phyloP scores from a whole-genome alignment of 1,284 basidiomycete species.

The Porodaedalea pini region DNA sequence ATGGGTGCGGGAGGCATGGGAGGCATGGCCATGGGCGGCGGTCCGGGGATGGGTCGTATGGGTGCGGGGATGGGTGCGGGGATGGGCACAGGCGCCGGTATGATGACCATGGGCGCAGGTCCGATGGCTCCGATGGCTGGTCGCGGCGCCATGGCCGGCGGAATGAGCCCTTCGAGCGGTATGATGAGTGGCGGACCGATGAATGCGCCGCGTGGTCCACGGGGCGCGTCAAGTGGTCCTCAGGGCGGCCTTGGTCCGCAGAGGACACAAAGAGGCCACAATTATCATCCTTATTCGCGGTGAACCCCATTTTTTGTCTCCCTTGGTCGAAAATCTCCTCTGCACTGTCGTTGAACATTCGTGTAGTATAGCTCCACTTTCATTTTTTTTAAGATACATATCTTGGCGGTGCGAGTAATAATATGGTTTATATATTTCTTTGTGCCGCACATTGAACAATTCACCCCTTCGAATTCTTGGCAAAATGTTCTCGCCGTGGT shows the following conservation, averaged over 20 bases:
- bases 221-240: slow-evolving; percentile 52
- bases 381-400: neutral
- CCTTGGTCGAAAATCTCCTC: neutral
- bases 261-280: slow-evolving; percentile 65
- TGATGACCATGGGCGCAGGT: slow-evolving; percentile 32
- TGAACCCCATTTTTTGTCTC: slow-evolving; percentile 27
- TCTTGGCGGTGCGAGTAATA: slow-evolving; percentile 4
- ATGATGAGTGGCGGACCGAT: slow-evolving; percentile 34
- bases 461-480: neutral
- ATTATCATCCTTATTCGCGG: slow-evolving; percentile 77
- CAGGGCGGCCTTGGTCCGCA: slow-evolving; percentile 67
- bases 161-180: slow-evolving; percentile 29
- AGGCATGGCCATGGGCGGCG: slow-evolving; percentile 41
- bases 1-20: slow-evolving; percentile 34
- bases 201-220: slow-evolving; percentile 66
- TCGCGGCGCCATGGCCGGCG: slow-evolving; percentile 41
- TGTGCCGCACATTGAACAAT: slow-evolving; percentile 2
- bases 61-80: slow-evolving; percentile 37
- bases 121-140: slow-evolving; percentile 46
- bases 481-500: too few species aligned
- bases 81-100: slow-evolving; percentile 38
- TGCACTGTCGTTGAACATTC: neutral
- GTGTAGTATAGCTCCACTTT: slow-evolving; percentile 13
- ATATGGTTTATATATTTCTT: slow-evolving; percentile 11
- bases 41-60: slow-evolving; percentile 36